phyloP scores from a whole-genome alignment of 2,329 filamentous ascomycete genomes.

The Fusarium albidum region DNA sequence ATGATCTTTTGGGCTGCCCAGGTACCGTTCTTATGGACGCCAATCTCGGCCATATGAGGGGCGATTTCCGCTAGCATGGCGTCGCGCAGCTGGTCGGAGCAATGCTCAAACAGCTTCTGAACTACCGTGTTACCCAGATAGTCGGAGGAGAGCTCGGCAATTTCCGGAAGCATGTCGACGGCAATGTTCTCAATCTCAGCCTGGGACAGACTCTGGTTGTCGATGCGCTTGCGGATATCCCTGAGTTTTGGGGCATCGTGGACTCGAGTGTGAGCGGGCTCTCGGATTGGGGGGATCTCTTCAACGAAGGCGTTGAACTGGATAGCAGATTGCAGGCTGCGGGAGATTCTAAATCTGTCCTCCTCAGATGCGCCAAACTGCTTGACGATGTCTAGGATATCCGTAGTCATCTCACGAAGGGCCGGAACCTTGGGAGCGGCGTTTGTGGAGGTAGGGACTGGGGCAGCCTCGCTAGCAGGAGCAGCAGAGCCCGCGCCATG shows the following conservation, averaged over 20 bases:
- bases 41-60: constrained; percentile 94
- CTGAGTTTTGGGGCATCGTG: constrained; percentile 94
- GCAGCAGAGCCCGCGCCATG: constrained; percentile 42
- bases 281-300: constrained; percentile 88
- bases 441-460: constrained; percentile 42
- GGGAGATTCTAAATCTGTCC: constrained; percentile 75
- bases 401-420: constrained; percentile 78
- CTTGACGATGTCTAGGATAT: constrained; percentile 85
- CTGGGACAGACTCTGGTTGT: constrained; percentile 87
- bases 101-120: constrained; percentile 97
- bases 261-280: constrained; percentile 86
- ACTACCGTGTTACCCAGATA: constrained; percentile 99
- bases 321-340: constrained; percentile 79
- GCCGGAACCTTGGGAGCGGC: constrained; percentile 73
- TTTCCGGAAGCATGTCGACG: constrained; percentile 93
- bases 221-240: constrained; percentile 96
- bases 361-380: constrained; percentile 88
- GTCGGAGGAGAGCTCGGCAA: constrained; percentile 92
- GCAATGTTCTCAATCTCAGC: constrained; percentile 93
- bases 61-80: constrained; percentile 89
- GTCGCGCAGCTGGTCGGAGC: constrained; percentile 88
- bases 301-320: constrained; percentile 75
- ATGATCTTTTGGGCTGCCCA: constrained; percentile 99
- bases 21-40: constrained; percentile 98
- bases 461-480: constrained; percentile 47